Evolutionary conservation across 257 asterid species (phyloP).

Genomic region (Solanum okadae): DNA sequence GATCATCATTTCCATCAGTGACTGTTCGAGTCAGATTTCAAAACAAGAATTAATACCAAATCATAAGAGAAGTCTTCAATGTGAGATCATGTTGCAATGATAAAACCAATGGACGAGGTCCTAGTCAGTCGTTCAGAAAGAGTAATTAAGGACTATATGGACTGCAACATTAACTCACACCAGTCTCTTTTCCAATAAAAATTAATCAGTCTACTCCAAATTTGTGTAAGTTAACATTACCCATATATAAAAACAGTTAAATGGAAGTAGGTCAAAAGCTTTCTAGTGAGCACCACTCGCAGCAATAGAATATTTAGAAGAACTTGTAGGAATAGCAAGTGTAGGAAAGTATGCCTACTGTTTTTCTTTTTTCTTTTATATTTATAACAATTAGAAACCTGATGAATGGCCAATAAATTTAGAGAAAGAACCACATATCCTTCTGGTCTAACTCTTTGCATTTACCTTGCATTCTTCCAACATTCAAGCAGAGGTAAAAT

Average conservation of each 20-base stretch:
- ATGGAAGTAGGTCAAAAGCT: background rate
- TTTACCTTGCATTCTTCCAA: background rate
- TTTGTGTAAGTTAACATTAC: background rate
- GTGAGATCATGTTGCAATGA: background rate
- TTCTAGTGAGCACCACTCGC: background rate
- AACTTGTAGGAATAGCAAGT: background rate
- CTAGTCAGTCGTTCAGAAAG: background rate
- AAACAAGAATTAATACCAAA: background rate
- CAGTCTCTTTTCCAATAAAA: background rate
- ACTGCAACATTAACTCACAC: background rate
- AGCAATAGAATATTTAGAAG: background rate
- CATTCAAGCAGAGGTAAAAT: background rate
- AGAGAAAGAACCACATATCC: background rate
- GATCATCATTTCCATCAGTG: slow-evolving; percentile 19
- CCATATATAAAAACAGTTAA: background rate
- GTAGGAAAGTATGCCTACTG: background rate
- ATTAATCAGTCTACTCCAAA: background rate
- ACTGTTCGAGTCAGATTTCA: slow-evolving; percentile 18
- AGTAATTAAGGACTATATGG: background rate
- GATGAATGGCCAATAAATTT: background rate
- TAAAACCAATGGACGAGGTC: background rate
- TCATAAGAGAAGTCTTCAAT: background rate
- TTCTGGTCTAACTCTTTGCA: background rate
- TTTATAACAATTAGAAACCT: background rate
- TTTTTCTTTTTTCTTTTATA: background rate